These are phyloP conservation scores for Decorospora gaudefroyi DNA, from an alignment of 2,329 filamentous ascomycete genomes.

Conservation along the genomic window DNA sequence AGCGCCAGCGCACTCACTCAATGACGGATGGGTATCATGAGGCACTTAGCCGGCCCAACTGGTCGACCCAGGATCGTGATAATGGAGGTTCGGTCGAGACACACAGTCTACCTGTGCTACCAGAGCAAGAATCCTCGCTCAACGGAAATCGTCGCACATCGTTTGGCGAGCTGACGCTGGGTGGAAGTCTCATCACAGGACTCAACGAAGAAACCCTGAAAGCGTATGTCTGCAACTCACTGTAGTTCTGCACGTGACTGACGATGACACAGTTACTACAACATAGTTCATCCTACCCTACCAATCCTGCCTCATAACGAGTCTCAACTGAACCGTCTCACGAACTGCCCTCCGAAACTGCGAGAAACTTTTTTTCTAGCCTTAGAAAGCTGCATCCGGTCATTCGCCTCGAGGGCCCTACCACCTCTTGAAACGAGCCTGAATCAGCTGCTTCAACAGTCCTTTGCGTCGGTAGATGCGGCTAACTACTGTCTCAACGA, in stretches of 20 bases:
- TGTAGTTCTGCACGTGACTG: constrained; percentile 9
- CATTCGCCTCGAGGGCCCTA: constrained; percentile 36
- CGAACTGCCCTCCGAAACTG: constrained; percentile 42
- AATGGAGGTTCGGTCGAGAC: constrained; percentile 31
- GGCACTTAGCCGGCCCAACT: constrained; percentile 38
- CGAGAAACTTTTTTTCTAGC: constrained; percentile 45
- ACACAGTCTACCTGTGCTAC: constrained; percentile 27
- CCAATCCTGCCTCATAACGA: constrained; percentile 43
- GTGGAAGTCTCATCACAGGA: constrained; percentile 42
- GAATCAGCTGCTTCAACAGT: constrained; percentile 38
- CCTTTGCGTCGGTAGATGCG: constrained; percentile 35
- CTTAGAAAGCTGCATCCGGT: constrained; percentile 42
- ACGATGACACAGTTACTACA: constrained; percentile 40
- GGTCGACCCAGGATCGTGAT: constrained; percentile 45
- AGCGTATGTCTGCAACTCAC: constrained; percentile 29
- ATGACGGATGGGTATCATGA: constrained; percentile 47
- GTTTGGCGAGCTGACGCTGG: constrained; percentile 43
- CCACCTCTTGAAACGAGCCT: constrained; percentile 32
- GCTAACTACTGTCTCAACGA: constrained; percentile 38
- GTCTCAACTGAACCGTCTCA: constrained; percentile 41
- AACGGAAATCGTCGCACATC: constrained; percentile 44
- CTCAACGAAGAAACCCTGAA: constrained; percentile 44
- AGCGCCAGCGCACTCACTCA: constrained; percentile 47
- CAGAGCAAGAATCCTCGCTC: constrained; percentile 34
- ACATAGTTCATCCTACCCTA: constrained; percentile 43